phyloP scores from a whole-genome alignment of 2,329 filamentous ascomycete species.

The Ceratocystis lukuohia region DNA sequence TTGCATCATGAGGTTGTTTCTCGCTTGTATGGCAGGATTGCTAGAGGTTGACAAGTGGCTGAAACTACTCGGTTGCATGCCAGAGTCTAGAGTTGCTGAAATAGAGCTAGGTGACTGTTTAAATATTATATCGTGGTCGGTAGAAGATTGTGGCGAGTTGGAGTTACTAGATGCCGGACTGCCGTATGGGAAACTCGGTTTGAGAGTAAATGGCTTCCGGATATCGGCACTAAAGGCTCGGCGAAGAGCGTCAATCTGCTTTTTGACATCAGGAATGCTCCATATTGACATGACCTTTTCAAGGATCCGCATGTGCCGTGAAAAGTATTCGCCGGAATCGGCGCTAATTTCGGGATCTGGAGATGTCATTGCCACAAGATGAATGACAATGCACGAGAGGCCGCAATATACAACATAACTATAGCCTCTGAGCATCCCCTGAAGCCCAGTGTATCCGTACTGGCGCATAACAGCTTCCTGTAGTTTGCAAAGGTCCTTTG shows the following conservation, averaged over 20 bases:
- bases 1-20: constrained; percentile 18
- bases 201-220: constrained; percentile 75
- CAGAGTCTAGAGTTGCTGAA: constrained; percentile 10
- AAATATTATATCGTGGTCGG: constrained; percentile 7
- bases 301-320: constrained; percentile 83
- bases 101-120: constrained; percentile 13
- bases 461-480: constrained; percentile 70
- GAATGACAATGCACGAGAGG: constrained; percentile 81
- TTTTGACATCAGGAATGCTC: constrained; percentile 81
- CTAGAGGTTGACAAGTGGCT: constrained; percentile 6
- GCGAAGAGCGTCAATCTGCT: constrained; percentile 76
- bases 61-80: constrained; percentile 11
- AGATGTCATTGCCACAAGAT: constrained; percentile 84
- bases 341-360: constrained; percentile 78
- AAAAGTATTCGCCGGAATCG: constrained; percentile 79
- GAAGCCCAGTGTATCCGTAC: constrained; percentile 65
- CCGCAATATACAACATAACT: constrained; percentile 93
- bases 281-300: constrained; percentile 72
- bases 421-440: constrained; percentile 87
- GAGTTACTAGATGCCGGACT: constrained; percentile 57
- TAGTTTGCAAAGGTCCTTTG: constrained; percentile 70
- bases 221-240: constrained; percentile 83
- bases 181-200: constrained; percentile 74
- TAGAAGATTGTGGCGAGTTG: constrained; percentile 43
- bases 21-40: constrained; percentile 23